These are phyloP conservation scores for Pulveroboletus ravenelii DNA, from an alignment of 768 basidiomycete species.

Conservation along the genomic window DNA sequence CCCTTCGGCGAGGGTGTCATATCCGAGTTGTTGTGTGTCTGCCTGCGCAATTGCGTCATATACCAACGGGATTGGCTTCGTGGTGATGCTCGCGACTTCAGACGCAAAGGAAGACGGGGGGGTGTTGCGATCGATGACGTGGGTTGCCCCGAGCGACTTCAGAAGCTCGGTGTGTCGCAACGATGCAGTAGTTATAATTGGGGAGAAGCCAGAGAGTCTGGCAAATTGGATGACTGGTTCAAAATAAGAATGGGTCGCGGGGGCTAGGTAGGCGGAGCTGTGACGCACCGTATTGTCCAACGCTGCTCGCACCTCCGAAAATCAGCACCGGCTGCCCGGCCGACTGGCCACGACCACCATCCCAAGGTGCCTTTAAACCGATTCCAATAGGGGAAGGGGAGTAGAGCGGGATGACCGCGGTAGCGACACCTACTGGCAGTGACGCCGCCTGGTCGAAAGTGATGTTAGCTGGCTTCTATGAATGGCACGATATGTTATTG, in stretches of 20 bases:
- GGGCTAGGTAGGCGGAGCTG: conserved; percentile 16
- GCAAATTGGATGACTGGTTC: conserved; percentile 32
- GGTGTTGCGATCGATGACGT: conserved; percentile 32
- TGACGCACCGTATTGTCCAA: conserved; percentile 36
- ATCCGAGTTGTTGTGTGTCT: conserved; percentile 33
- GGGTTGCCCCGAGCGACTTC: conserved; percentile 35
- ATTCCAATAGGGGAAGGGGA: conserved; percentile 22
- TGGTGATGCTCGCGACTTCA: conserved; percentile 16
- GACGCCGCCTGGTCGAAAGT: conserved; percentile 38
- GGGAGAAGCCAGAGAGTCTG: conserved; percentile 32
- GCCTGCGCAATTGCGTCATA: conserved; percentile 27
- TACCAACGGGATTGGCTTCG: conserved; percentile 7
- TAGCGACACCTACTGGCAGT: conserved; percentile 30
- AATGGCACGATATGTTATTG: background rate
- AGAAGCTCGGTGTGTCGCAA: conserved; percentile 29
- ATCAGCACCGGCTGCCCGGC: conserved; percentile 32
- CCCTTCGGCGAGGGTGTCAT: conserved; percentile 27
- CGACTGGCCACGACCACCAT: conserved; percentile 27
- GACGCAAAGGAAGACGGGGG: conserved; percentile 7
- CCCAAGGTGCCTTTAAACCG: conserved; percentile 33
- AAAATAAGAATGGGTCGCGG: background rate
- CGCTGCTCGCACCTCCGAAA: conserved; percentile 34
- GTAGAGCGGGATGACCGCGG: conserved; percentile 33
- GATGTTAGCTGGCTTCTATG: conserved; percentile 33
- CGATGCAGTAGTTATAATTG: conserved; percentile 40